These are phyloP conservation scores for Alternaria brassicae DNA, from an alignment of 2,329 filamentous ascomycete genomes.

Conservation along the genomic window DNA sequence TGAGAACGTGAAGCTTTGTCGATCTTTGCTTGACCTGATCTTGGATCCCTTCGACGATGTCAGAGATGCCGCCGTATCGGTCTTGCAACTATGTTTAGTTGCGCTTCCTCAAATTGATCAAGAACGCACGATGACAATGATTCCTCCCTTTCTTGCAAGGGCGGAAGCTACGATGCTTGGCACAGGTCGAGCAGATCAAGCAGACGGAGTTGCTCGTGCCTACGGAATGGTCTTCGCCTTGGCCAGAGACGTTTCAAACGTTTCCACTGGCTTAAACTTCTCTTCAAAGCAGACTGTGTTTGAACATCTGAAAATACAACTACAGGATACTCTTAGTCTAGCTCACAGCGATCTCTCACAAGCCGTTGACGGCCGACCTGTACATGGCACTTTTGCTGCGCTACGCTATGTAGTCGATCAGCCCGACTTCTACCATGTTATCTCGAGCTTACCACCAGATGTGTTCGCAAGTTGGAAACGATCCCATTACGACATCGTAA, in stretches of 20 bases:
- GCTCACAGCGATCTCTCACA: slow-evolving; percentile 70
- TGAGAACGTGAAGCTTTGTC: slow-evolving; percentile 56
- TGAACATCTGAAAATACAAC: slow-evolving; percentile 62
- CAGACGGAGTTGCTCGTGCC: slow-evolving; percentile 84
- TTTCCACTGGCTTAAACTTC: slow-evolving; percentile 18
- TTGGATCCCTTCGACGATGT: slow-evolving; percentile 95
- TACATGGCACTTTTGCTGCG: slow-evolving; percentile 55
- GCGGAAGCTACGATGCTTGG: slow-evolving; percentile 65
- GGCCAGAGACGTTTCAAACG: slow-evolving; percentile 12
- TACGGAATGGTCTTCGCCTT: slow-evolving; percentile 74
- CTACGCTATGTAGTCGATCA: slow-evolving; percentile 60
- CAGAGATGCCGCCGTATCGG: slow-evolving; percentile 61
- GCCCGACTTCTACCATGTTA: slow-evolving; percentile 41
- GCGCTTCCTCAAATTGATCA: slow-evolving; percentile 27
- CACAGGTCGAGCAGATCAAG: slow-evolving; percentile 88
- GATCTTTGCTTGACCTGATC: slow-evolving; percentile 77
- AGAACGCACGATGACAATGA: slow-evolving; percentile 14
- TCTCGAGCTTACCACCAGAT: slow-evolving; percentile 18
- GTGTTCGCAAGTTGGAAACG: slow-evolving; percentile 38
- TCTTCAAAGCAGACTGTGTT: slow-evolving; percentile 59
- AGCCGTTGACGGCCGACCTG: slow-evolving; percentile 60
- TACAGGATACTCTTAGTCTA: slow-evolving; percentile 70
- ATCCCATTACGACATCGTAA: slow-evolving; percentile 65
- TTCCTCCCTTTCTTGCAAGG: slow-evolving; percentile 40
- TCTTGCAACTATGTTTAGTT: slow-evolving; percentile 50